These are phyloP conservation scores for Cladosporium colombiae DNA, from an alignment of 2,329 filamentous ascomycete genomes.

Conservation along the genomic window DNA sequence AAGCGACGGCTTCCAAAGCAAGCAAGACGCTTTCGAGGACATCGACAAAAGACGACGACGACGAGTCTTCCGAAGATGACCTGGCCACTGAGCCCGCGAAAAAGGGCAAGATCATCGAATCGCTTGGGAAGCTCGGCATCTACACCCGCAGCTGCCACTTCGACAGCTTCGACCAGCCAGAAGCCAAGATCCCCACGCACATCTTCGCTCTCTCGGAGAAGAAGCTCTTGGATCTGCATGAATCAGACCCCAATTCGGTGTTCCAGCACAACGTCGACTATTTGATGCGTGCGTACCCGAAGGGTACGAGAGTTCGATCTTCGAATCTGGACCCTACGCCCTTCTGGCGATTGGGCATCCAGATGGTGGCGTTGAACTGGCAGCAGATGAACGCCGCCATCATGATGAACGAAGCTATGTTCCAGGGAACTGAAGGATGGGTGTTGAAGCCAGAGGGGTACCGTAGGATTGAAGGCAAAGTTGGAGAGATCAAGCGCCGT, in stretches of 20 bases:
- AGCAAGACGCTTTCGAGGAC: slow-evolving; percentile 21
- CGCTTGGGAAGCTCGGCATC: slow-evolving; percentile 72
- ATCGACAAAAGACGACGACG: slow-evolving; percentile 21
- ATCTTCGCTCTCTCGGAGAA: slow-evolving; percentile 66
- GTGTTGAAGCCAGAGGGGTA: slow-evolving; percentile 80
- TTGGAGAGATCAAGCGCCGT: slow-evolving; percentile 26
- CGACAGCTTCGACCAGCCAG: slow-evolving; percentile 66
- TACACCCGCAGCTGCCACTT: slow-evolving; percentile 88
- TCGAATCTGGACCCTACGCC: slow-evolving; percentile 83
- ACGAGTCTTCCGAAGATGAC: slow-evolving; percentile 43
- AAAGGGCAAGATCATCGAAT: slow-evolving; percentile 65
- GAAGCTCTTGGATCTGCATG: slow-evolving; percentile 66
- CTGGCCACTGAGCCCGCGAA: slow-evolving; percentile 43
- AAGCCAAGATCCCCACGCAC: slow-evolving; percentile 58
- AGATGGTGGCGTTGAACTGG: slow-evolving; percentile 93
- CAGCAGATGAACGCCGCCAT: slow-evolving; percentile 87
- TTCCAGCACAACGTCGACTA: slow-evolving; percentile 81
- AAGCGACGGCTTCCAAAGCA: slow-evolving; percentile 26
- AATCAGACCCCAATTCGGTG: slow-evolving; percentile 57
- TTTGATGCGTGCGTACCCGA: slow-evolving; percentile 87
- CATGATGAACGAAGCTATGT: slow-evolving; percentile 96
- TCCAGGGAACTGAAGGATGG: slow-evolving; percentile 78
- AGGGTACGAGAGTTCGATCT: slow-evolving; percentile 75
- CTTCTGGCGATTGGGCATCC: slow-evolving; percentile 86
- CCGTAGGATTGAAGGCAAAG: slow-evolving; percentile 43